phyloP scores from a whole-genome alignment of 1,284 basidiomycete species.

The Sporisorium reilianum region DNA sequence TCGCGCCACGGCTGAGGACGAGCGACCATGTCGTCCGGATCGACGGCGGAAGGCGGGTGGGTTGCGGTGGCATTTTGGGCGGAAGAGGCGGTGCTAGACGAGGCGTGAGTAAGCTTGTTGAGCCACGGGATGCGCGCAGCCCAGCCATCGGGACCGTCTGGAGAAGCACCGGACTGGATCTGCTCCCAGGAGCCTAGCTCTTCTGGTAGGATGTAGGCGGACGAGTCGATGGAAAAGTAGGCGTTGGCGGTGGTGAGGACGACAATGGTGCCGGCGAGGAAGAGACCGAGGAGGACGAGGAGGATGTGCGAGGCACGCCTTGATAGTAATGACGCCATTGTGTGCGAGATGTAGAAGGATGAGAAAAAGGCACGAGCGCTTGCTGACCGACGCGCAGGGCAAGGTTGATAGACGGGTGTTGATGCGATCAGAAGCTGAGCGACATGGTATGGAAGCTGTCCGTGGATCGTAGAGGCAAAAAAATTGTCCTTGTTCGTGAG shows the following conservation, averaged over 20 bases:
- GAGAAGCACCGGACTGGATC: slow-evolving; percentile 53
- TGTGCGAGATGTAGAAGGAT: background rate
- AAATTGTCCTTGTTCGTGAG: background rate
- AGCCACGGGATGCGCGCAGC: slow-evolving; percentile 52
- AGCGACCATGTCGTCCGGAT: slow-evolving; percentile 22
- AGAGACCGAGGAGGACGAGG: slow-evolving; percentile 82
- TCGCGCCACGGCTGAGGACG: slow-evolving; percentile 43
- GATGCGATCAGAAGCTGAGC: slow-evolving; percentile 3
- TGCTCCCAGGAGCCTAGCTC: slow-evolving; percentile 66
- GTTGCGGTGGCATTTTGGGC: slow-evolving; percentile 11
- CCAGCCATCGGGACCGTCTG: slow-evolving; percentile 53
- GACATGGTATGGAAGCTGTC: background rate
- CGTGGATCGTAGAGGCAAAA: background rate
- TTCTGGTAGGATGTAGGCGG: slow-evolving; percentile 58
- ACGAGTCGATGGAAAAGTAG: slow-evolving; percentile 81
- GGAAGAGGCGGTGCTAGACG: background rate
- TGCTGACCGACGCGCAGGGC: background rate
- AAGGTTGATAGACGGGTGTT: background rate
- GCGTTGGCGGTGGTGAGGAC: slow-evolving; percentile 90
- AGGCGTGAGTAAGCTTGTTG: slow-evolving; percentile 36
- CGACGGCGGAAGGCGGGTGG: slow-evolving; percentile 14
- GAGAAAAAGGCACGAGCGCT: background rate
- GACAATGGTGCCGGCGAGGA: slow-evolving; percentile 89
- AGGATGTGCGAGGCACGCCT: slow-evolving; percentile 69
- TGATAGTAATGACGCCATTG: slow-evolving; percentile 53